Evolutionary conservation across 805 yeast species (phyloP).

Genomic region (Myxozyma melibiosi): DNA sequence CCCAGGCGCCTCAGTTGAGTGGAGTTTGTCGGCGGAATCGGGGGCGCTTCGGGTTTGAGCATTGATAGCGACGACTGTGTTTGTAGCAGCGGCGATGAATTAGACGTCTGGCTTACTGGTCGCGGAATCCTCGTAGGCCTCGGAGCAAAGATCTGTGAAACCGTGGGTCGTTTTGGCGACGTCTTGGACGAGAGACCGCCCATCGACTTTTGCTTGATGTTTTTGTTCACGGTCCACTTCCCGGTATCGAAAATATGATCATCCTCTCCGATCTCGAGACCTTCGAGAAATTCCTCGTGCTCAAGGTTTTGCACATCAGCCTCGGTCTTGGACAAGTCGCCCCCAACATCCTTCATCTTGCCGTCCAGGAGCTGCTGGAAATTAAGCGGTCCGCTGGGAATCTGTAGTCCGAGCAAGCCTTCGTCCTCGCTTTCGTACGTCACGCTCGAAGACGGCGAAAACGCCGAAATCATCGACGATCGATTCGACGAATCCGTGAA

Average conservation of each 20-base stretch:
- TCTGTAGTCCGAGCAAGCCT: constrained; percentile 25
- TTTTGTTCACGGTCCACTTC: constrained; percentile 22
- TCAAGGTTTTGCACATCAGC: background rate
- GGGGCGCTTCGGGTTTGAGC: constrained; percentile 3
- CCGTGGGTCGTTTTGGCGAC: constrained; percentile 1
- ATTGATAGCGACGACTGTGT: constrained; percentile 2
- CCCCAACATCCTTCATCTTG: constrained; percentile 2
- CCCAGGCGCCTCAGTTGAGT: constrained; percentile 15
- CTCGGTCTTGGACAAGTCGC: constrained; percentile 1
- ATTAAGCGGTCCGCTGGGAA: constrained; percentile 29
- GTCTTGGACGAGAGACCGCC: background rate
- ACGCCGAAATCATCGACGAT: constrained; percentile 28
- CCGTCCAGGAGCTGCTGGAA: constrained; percentile 24
- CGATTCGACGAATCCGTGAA: constrained; percentile 22
- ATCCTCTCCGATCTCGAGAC: constrained; percentile 29
- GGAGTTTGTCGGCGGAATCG: background rate
- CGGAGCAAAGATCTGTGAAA: constrained; percentile 9
- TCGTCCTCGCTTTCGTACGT: constrained; percentile 33
- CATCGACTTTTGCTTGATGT: constrained; percentile 6
- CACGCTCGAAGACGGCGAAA: constrained; percentile 30
- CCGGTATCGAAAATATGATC: constrained; percentile 24
- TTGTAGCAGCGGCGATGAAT: constrained; percentile 3
- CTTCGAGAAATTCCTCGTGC: constrained; percentile 29
- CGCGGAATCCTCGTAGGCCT: constrained; percentile 31
- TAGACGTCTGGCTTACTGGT: constrained; percentile 24